Percentiles rank a stretch among this genome's conserved stretches.
These are phyloP conservation scores for Boletus sp. DNA, from an alignment of 768 basidiomycete genomes.

Conservation along the genomic window DNA sequence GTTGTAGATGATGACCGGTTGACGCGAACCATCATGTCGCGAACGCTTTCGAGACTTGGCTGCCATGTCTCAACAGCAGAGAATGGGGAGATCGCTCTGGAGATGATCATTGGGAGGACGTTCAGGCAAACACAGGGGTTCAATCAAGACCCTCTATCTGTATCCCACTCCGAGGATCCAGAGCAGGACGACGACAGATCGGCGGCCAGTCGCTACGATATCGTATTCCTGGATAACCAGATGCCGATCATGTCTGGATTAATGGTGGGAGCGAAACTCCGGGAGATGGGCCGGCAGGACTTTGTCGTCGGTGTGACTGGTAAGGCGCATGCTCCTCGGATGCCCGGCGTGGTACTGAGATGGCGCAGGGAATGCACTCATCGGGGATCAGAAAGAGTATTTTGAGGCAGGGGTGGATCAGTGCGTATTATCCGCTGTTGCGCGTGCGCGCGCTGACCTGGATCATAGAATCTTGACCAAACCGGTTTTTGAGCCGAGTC, in stretches of 20 bases:
- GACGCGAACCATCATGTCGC: constrained; percentile 78
- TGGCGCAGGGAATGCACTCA: constrained; percentile 49
- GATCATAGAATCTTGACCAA: constrained; percentile 67
- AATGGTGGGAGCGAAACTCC: constrained; percentile 60
- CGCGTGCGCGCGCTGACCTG: background rate
- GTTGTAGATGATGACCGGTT: constrained; percentile 84
- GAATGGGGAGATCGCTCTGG: constrained; percentile 77
- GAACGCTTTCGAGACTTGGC: constrained; percentile 75
- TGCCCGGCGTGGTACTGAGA: constrained; percentile 5
- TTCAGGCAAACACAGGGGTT: background rate
- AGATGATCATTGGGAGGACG: constrained; percentile 56
- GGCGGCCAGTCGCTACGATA: constrained; percentile 34
- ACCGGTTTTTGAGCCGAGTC: constrained; percentile 64
- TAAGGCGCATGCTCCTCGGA: constrained; percentile 22
- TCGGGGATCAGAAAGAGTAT: constrained; percentile 72
- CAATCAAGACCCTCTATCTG: background rate
- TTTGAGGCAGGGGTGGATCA: constrained; percentile 72
- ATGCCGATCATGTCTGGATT: constrained; percentile 82
- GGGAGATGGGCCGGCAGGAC: constrained; percentile 63
- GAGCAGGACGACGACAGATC: background rate
- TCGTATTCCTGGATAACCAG: constrained; percentile 68
- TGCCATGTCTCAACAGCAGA: constrained; percentile 79
- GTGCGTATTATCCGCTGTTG: constrained; percentile 38
- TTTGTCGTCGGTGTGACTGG: constrained; percentile 85
- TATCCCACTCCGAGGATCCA: background rate